Conservation (phyloP, 2,329 filamentous ascomycete species). For the Fusarium sp. region DNA sequence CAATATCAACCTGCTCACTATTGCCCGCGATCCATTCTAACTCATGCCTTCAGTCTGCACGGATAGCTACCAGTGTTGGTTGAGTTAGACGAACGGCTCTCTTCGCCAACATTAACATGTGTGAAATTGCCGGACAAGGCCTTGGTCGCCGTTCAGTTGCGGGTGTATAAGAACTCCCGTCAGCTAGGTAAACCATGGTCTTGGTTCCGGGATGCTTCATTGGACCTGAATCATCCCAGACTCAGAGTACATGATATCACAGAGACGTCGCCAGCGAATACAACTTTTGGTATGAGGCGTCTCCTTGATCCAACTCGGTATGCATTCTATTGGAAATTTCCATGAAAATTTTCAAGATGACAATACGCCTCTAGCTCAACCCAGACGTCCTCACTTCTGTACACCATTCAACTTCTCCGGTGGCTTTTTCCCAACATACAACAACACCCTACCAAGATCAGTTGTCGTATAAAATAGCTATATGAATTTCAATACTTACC, state of each 20-base stretch:
- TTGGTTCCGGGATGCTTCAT: too few species aligned
- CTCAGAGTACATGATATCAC: too few species aligned
- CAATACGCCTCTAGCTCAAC: too few species aligned
- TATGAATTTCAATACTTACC: constrained; percentile 56
- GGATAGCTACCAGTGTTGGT: neutral
- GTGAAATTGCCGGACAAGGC: too few species aligned
- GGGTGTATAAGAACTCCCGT: too few species aligned
- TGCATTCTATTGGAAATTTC: neutral
- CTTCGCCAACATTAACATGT: neutral
- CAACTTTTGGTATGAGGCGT: too few species aligned
- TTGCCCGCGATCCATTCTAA: neutral
- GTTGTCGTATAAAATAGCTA: neutral
- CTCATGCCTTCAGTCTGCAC: neutral
- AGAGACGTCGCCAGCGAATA: too few species aligned
- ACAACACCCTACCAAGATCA: constrained; percentile 35
- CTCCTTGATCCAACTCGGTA: too few species aligned
- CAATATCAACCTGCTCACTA: neutral
- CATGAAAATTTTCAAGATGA: neutral
- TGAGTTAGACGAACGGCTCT: neutral
- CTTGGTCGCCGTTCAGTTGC: too few species aligned
- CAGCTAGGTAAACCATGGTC: too few species aligned
- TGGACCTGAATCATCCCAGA: too few species aligned
- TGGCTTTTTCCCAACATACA: constrained; percentile 24
- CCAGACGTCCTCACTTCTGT: neutral
- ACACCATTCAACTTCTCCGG: constrained; percentile 12